A percentile compares a stretch with the other conserved stretches of the same genome.
These are phyloP conservation scores for Fragaria ananassa DNA, from an alignment of 306 rosid species.

Conservation along the genomic window DNA sequence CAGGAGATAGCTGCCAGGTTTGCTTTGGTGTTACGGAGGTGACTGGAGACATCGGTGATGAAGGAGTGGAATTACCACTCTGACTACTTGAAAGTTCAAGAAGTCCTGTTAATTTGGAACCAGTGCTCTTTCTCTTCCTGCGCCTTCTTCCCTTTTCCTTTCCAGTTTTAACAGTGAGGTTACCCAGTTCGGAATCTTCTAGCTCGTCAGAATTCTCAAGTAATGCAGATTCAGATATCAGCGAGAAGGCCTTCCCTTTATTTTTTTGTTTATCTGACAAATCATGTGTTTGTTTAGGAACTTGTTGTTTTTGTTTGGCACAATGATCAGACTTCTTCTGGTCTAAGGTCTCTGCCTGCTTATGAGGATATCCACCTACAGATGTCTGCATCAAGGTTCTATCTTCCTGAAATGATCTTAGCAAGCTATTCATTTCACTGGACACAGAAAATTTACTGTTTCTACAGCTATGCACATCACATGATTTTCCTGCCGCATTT, in stretches of 20 bases:
- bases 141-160: slow-evolving; percentile 70
- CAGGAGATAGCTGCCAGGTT: slow-evolving; percentile 46
- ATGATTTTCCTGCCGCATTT: slow-evolving; percentile 31
- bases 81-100: slow-evolving; percentile 94
- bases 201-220: slow-evolving; percentile 33
- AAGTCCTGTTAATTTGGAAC: slow-evolving; percentile 45
- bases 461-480: slow-evolving; percentile 32
- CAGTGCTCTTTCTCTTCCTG: slow-evolving; percentile 61
- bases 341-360: slow-evolving; percentile 29
- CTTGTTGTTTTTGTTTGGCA: slow-evolving; percentile 32
- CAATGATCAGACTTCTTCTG: slow-evolving; percentile 27
- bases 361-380: slow-evolving; percentile 29
- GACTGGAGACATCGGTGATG: slow-evolving; percentile 77
- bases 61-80: slow-evolving; percentile 96
- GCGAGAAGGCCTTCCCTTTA: slow-evolving; percentile 31
- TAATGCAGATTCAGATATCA: slow-evolving; percentile 26
- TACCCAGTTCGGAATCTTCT: slow-evolving; percentile 42
- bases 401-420: slow-evolving; percentile 29
- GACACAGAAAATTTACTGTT: slow-evolving; percentile 42
- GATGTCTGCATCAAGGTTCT: slow-evolving; percentile 31
- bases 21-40: slow-evolving; percentile 44
- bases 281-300: slow-evolving; percentile 22
- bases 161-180: slow-evolving; percentile 64
- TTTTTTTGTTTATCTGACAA: slow-evolving; percentile 38
- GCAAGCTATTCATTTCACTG: slow-evolving; percentile 37